Evolutionary conservation across 371 early-diverging fungal species (phyloP), one percentile per base, ranked within the genome.

Genomic region (Basidiobolus heterosporus): DNA sequence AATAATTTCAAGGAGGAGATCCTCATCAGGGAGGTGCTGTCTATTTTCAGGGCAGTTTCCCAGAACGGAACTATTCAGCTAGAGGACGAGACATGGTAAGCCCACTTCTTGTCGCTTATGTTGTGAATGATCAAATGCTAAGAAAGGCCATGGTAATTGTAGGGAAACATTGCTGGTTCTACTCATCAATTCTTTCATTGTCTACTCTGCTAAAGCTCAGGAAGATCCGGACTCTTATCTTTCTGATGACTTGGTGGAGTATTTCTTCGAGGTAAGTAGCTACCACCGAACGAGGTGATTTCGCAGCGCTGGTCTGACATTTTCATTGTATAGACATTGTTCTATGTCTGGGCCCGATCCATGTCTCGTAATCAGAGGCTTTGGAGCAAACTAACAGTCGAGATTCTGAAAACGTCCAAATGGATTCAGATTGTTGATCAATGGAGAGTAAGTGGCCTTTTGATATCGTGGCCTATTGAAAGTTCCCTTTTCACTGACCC

Each of bases 61-160:
- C 56, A 70, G 0, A 61, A 65, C 9, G 64, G 74, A 4, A 71
- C 72, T n/a, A 72, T 78, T 37, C 74, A 75, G 38, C 62, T 78
- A 60, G 76, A 78, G 45, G 54, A 54, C 45, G 69, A 70, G 47
- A 75, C 69, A 36, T 78, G 78, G 78, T 67, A 65, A 44, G 58
- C 51, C 20, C 0, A 38, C 18, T n/a, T n/a, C n/a, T n/a, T n/a
- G n/a, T n/a, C n/a, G n/a, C n/a, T n/a, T n/a, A n/a, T n/a, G n/a
- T n/a, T n/a, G n/a, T n/a, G n/a, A n/a, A n/a, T n/a, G n/a, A n/a
- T n/a, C n/a, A n/a, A n/a, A n/a, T n/a, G n/a, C n/a, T n/a, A 78
- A 44, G 54, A 54, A 43, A 67, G 69, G 47, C 74, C 69, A 36
- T 78, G 78, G 78, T 67, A 65, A 30, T 9, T 42, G 21, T 21